Conservation (phyloP, 139 green algal genomes). For the Nannochloris sp. region DNA sequence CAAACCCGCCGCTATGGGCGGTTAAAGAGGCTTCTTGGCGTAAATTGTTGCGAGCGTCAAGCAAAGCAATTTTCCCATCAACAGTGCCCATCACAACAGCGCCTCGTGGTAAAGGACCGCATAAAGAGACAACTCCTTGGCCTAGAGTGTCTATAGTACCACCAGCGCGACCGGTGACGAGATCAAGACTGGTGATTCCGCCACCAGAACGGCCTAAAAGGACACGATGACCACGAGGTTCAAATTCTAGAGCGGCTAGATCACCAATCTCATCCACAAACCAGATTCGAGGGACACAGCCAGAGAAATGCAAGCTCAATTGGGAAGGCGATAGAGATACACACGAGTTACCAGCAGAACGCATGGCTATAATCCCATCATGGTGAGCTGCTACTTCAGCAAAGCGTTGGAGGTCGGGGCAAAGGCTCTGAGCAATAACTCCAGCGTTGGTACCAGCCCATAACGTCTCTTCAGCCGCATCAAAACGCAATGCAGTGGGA, state of each 20-base stretch:
- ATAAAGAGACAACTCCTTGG: slow-evolving; percentile 27
- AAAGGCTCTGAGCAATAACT: slow-evolving; percentile 27
- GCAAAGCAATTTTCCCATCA: slow-evolving; percentile 38
- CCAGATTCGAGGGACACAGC: slow-evolving; percentile 19
- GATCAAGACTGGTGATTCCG: slow-evolving; percentile 22
- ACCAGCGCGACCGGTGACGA: slow-evolving; percentile 10
- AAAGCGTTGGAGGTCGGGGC: slow-evolving; percentile 37
- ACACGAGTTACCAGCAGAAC: slow-evolving; percentile 29
- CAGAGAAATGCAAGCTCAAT: slow-evolving; percentile 24
- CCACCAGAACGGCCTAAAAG: slow-evolving; percentile 22
- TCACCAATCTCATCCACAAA: slow-evolving; percentile 22
- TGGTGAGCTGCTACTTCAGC: slow-evolving; percentile 30
- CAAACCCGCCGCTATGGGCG: slow-evolving; percentile 55
- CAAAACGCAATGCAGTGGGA: slow-evolving; percentile 14
- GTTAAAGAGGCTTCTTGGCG: slow-evolving; percentile 4
- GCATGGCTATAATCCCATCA: slow-evolving; percentile 25
- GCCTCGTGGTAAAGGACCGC: slow-evolving; percentile 29
- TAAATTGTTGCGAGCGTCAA: slow-evolving; percentile 40
- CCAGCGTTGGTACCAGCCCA: slow-evolving; percentile 41
- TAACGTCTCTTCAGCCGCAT: slow-evolving; percentile 16
- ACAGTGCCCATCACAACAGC: slow-evolving; percentile 30
- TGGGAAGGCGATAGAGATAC: slow-evolving; percentile 25
- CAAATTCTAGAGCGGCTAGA: slow-evolving; percentile 16
- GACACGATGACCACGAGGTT: neutral
- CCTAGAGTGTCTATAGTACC: slow-evolving; percentile 16